Evolutionary conservation across 2,329 filamentous ascomycete species (phyloP), one percentile per base, ranked within the genome.

Genomic region (Aspergillus ustus): DNA sequence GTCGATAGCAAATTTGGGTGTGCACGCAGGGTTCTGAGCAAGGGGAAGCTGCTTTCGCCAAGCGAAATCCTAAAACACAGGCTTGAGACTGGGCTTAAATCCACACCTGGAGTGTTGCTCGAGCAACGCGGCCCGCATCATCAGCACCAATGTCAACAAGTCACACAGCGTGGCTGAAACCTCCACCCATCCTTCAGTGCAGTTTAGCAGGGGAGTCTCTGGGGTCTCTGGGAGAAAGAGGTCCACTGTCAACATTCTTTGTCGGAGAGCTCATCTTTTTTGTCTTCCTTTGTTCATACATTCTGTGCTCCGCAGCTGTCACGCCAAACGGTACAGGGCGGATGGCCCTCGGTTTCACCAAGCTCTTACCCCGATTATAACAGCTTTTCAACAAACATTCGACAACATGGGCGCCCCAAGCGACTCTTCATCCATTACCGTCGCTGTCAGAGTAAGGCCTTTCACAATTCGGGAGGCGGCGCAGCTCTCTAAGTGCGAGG

Each of bases 401-500:
- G 60, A 58, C 69, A 73, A 44, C 37, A 82, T 82, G 80, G 73
- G 75, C 64, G 70, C 73, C 60, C 67, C 76, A 52, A 78, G 75
- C 63, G 80, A 79, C 67, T 78, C 81, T 63, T 82, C 81, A 20
- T 83, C 81, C 13, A 83, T 83, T 63, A 80, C 77, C 44, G 81
- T 83, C 66, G 76, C 81, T 43, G 85, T 89, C 66, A 81, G 87
- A 76, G 87, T 89, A 53, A 83, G 87, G 63, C 87, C 87, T 22
- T 89, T 89, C 70, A 89, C 87, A 13, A 97, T 98, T 69, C 85
- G 93, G 80, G 95, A 99, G 84, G 95, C 95, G 69, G 95, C 95
- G 45, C 94, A 98, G 80, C 81, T 99, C 83, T 80, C 82, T 34
- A 84, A 83, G 76, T 80, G 77, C 71, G 94, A 99, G 70, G 94